These are phyloP conservation scores for Eucommia ulmoides DNA, from an alignment of 257 asterid species.

Conservation along the genomic window DNA sequence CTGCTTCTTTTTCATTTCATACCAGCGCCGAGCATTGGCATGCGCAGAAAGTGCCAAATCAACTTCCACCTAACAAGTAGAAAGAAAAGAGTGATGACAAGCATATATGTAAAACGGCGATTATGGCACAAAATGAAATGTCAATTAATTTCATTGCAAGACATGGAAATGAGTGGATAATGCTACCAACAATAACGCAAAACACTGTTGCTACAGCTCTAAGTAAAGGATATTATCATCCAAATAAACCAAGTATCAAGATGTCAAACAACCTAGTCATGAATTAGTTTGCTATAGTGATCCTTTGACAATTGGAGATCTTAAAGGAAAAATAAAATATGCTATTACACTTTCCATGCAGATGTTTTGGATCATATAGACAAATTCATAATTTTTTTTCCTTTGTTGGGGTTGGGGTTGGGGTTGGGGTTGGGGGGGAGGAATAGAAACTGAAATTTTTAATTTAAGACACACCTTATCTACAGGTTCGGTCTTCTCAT, in stretches of 20 bases:
- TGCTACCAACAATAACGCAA: neutral
- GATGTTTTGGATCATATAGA: no score
- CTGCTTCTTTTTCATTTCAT: constrained; percentile 88
- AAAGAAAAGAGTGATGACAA: neutral
- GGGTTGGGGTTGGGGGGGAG: no score
- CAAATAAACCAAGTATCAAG: constrained; percentile 1
- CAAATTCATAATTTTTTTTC: no score
- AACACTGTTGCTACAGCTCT: neutral
- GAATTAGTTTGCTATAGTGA: neutral
- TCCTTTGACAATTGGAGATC: neutral
- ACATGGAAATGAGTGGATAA: neutral
- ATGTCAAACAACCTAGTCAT: neutral
- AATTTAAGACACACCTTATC: constrained; percentile 48
- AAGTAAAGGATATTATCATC: constrained; percentile 9
- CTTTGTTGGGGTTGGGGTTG: no score
- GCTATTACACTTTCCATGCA: no score
- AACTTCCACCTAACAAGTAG: constrained; percentile 67
- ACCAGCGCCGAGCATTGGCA: constrained; percentile 99
- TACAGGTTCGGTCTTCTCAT: constrained; percentile 88
- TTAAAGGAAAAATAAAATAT: no score
- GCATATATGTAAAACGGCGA: neutral
- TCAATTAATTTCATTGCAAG: neutral
- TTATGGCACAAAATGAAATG: neutral
- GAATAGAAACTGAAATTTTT: constrained; percentile 8
- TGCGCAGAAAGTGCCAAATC: constrained; percentile 96